Conservation (phyloP, 1,139 yeast species). For the Sugiyamaella castrensis region DNA sequence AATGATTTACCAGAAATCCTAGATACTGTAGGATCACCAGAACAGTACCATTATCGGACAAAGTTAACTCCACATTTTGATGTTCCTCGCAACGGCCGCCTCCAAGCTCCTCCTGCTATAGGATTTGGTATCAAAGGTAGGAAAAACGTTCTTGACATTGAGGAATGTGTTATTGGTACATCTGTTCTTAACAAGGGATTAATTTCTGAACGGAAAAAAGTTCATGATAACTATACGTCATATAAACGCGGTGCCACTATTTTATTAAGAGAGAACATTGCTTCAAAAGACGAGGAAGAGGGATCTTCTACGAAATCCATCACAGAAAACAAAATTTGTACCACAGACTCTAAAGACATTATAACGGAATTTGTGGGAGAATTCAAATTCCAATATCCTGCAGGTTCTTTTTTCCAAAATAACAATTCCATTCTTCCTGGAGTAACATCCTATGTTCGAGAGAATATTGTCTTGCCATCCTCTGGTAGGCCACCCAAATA, state of each 20-base stretch:
- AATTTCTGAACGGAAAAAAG: conserved; percentile 61
- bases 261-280: conserved; percentile 74
- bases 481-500: conserved; percentile 48
- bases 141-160: conserved; percentile 82
- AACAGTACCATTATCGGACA: conserved; percentile 74
- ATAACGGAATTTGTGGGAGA: conserved; percentile 74
- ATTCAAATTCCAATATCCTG: conserved; percentile 77
- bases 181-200: conserved; percentile 69
- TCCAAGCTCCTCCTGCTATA: conserved; percentile 58
- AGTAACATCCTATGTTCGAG: conserved; percentile 76
- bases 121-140: conserved; percentile 87
- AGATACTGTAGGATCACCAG: conserved; percentile 76
- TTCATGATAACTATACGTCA: conserved; percentile 46
- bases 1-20: conserved; percentile 56
- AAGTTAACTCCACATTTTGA: conserved; percentile 96
- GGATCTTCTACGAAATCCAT: conserved; percentile 28
- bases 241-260: conserved; percentile 87
- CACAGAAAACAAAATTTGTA: conserved; percentile 43
- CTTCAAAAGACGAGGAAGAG: conserved; percentile 31
- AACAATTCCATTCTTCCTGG: conserved; percentile 85
- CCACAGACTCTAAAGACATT: conserved; percentile 70
- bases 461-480: conserved; percentile 54
- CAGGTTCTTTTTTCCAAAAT: conserved; percentile 95
- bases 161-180: conserved; percentile 91
- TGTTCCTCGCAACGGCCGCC: conserved; percentile 53